These are phyloP conservation scores for Trichoderma sp. DNA, from an alignment of 2,329 filamentous ascomycete species.

Conservation along the genomic window DNA sequence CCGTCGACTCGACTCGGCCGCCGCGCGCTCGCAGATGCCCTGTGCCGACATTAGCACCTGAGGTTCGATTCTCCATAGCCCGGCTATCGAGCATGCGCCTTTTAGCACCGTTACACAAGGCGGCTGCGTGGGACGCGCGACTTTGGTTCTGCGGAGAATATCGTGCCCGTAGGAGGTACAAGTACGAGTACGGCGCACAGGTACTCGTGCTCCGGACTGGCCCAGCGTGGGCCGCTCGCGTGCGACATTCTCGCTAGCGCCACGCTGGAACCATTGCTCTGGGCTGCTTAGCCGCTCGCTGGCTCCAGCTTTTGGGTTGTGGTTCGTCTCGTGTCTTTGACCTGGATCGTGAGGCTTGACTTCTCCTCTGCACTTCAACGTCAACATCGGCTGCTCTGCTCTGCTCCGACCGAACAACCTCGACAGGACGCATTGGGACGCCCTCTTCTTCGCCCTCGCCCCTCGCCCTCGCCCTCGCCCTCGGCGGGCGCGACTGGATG, in stretches of 20 bases:
- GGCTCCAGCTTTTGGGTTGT: conserved; percentile 25
- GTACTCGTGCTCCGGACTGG: conserved; percentile 26
- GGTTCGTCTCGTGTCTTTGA: neutral
- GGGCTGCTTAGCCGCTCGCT: conserved; percentile 33
- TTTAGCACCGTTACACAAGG: conserved; percentile 13
- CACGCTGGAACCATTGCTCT: conserved; percentile 38
- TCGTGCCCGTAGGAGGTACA: conserved; percentile 4
- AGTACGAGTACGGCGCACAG: conserved; percentile 1
- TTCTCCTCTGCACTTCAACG: no score
- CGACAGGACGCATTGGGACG: no score
- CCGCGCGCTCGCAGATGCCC: neutral
- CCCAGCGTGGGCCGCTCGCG: conserved; percentile 37
- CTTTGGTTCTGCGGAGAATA: conserved; percentile 28
- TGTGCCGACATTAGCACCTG: neutral
- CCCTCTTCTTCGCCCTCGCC: neutral
- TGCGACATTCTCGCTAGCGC: conserved; percentile 38
- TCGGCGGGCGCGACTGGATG: conserved; percentile 3
- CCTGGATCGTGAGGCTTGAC: neutral
- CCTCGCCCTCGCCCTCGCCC: neutral
- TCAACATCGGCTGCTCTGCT: no score
- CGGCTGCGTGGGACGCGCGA: conserved; percentile 19
- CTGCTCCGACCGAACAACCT: no score
- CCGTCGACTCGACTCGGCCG: neutral
- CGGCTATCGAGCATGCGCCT: conserved; percentile 19
- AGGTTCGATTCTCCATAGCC: neutral